Percentiles rank a stretch among this genome's conserved stretches.
These are phyloP conservation scores for Lichtheimia hyalospora DNA, from an alignment of 371 early-diverging fungal genomes.

Conservation along the genomic window DNA sequence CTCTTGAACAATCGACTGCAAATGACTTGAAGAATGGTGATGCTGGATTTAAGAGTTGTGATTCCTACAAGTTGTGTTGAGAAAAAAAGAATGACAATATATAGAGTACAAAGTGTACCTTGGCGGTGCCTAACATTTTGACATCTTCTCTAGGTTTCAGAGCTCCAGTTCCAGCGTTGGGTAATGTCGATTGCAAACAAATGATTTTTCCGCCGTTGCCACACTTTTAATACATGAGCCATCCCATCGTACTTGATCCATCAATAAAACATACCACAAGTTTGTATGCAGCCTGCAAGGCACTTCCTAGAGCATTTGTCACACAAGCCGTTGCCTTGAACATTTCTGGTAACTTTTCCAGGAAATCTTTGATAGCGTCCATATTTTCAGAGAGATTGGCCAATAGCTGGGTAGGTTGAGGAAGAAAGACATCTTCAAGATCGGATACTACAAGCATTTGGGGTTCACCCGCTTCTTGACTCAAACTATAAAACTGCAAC, in stretches of 20 bases:
- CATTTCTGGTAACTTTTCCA: slow-evolving; percentile 80
- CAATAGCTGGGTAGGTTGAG: slow-evolving; percentile 82
- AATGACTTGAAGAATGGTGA: slow-evolving; percentile 91
- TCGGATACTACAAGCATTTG: slow-evolving; percentile 93
- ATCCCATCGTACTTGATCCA: too few relatives aligned
- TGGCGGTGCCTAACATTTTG: slow-evolving; percentile 82
- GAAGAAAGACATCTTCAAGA: slow-evolving; percentile 87
- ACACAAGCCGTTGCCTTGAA: slow-evolving; percentile 78
- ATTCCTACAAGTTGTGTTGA: too few relatives aligned
- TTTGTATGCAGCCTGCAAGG: slow-evolving; percentile 83
- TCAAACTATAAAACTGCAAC: slow-evolving; percentile 90
- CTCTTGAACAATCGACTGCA: slow-evolving; percentile 90
- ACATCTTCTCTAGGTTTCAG: slow-evolving; percentile 86
- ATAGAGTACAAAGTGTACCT: slow-evolving; percentile 49
- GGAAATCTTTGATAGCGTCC: slow-evolving; percentile 65
- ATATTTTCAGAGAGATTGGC: slow-evolving; percentile 84
- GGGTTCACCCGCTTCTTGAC: slow-evolving; percentile 65
- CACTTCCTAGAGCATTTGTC: slow-evolving; percentile 81
- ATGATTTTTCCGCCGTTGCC: slow-evolving; percentile 91
- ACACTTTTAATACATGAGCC: slow-evolving; percentile 25
- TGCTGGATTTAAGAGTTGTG: slow-evolving; percentile 79
- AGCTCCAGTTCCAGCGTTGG: slow-evolving; percentile 80
- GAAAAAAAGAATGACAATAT: too few relatives aligned
- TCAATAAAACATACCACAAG: slow-evolving; percentile 58
- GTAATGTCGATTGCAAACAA: slow-evolving; percentile 79